A percentile compares a stretch with the other conserved stretches of the same genome.
Conservation (phyloP, 1,284 basidiomycete genomes). For the Papiliotrema laurentii region DNA sequence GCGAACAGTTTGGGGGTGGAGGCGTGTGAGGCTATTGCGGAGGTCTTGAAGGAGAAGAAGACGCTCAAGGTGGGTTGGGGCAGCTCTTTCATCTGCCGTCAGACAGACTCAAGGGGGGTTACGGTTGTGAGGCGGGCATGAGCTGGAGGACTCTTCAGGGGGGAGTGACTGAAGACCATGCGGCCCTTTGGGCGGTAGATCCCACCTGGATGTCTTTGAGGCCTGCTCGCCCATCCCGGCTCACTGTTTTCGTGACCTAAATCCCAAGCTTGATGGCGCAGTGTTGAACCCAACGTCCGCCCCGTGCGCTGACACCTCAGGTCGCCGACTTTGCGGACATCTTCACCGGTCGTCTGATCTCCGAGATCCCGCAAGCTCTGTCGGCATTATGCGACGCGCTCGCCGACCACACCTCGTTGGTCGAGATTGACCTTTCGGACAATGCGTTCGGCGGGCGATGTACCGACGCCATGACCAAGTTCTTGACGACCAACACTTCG, state of each 20-base stretch:
- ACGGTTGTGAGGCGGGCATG: too few relatives aligned
- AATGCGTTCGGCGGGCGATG: constrained; percentile 97
- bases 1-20: constrained; percentile 96
- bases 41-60: constrained; percentile 67
- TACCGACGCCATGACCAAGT: constrained; percentile 88
- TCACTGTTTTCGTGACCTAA: too few relatives aligned
- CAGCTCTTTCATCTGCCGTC: not conserved
- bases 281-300: too few relatives aligned
- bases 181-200: too few relatives aligned
- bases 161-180: too few relatives aligned
- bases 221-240: too few relatives aligned
- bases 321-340: constrained; percentile 95
- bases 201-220: too few relatives aligned
- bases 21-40: constrained; percentile 79
- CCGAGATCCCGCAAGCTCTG: constrained; percentile 89
- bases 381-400: constrained; percentile 84
- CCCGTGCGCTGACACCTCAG: constrained; percentile 53
- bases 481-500: constrained; percentile 72
- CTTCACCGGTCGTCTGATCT: constrained; percentile 93
- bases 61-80: constrained; percentile 60
- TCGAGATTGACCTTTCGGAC: constrained; percentile 87
- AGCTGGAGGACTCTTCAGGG: too few relatives aligned
- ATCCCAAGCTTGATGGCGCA: too few relatives aligned
- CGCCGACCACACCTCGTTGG: constrained; percentile 69
- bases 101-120: too few relatives aligned